Percentiles rank a stretch among this genome's conserved stretches.
These are phyloP conservation scores for Adansonia digitata DNA, from an alignment of 345 rosid genomes.

Conservation along the genomic window DNA sequence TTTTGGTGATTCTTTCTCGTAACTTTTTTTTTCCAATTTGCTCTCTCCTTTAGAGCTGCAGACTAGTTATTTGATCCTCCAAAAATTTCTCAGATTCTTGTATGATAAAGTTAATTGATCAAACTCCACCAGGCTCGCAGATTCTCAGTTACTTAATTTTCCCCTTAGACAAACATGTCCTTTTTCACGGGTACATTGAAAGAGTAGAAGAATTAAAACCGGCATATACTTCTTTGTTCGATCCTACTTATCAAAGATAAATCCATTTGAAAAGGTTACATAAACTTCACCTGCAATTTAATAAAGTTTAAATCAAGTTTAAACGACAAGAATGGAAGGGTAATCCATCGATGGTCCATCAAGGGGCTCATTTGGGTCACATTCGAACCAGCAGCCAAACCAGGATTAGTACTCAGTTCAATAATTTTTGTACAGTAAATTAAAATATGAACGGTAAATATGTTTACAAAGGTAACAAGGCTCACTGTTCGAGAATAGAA, in stretches of 20 bases:
- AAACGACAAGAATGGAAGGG: not conserved
- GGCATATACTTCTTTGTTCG: too few relatives aligned
- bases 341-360: not conserved
- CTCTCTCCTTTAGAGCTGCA: not conserved
- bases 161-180: not conserved
- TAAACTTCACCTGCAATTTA: too few relatives aligned
- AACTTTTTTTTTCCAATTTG: not conserved
- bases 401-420: not conserved
- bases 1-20: not conserved
- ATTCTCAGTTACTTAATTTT: too few relatives aligned
- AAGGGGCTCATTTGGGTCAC: not conserved
- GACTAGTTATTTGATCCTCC: not conserved
- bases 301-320: too few relatives aligned
- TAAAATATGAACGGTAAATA: too few relatives aligned
- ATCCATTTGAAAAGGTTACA: too few relatives aligned
- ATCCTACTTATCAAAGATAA: too few relatives aligned
- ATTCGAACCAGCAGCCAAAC: not conserved
- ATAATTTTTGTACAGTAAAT: too few relatives aligned
- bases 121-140: too few relatives aligned
- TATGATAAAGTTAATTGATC: too few relatives aligned
- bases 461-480: too few relatives aligned
- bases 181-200: not conserved
- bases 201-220: not conserved
- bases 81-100: not conserved
- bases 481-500: slow-evolving; percentile 14